Evolutionary conservation across 83 land plant species (phyloP).

Genomic region (Thuja plicata): DNA sequence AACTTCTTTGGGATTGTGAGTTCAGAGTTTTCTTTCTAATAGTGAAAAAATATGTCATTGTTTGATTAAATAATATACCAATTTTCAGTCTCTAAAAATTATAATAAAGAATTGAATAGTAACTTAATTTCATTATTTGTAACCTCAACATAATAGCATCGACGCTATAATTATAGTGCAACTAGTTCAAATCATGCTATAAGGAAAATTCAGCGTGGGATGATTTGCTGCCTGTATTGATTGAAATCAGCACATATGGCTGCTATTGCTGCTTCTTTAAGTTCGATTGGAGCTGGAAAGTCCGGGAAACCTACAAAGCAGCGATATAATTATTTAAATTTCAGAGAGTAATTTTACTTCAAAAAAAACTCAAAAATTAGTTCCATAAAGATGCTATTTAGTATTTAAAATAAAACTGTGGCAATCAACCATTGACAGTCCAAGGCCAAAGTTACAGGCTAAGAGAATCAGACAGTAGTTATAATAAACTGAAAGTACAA

Average conservation of each 20-base stretch:
- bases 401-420: too few relatives aligned
- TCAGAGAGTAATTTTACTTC: too few relatives aligned
- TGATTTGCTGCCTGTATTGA: constrained; percentile 68
- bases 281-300: constrained; percentile 77
- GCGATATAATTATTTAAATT: not conserved
- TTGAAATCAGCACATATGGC: constrained; percentile 85
- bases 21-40: not conserved
- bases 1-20: not conserved
- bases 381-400: not conserved
- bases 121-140: too few relatives aligned
- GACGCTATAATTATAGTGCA: not conserved
- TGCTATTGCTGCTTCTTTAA: constrained; percentile 77
- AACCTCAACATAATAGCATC: not conserved
- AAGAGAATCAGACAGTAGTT: too few relatives aligned
- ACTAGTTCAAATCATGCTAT: not conserved
- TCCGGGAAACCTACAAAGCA: constrained; percentile 73
- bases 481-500: too few relatives aligned
- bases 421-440: not conserved
- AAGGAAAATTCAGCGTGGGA: not conserved
- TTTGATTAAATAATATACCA: too few relatives aligned
- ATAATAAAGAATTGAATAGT: not conserved
- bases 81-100: not conserved
- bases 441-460: too few relatives aligned
- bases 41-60: not conserved
- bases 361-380: not conserved